Evolutionary conservation across 176 grass and related monocot genomes (phyloP), one percentile per base, ranked within the genome.

Genomic region (Melocanna baccifera): DNA sequence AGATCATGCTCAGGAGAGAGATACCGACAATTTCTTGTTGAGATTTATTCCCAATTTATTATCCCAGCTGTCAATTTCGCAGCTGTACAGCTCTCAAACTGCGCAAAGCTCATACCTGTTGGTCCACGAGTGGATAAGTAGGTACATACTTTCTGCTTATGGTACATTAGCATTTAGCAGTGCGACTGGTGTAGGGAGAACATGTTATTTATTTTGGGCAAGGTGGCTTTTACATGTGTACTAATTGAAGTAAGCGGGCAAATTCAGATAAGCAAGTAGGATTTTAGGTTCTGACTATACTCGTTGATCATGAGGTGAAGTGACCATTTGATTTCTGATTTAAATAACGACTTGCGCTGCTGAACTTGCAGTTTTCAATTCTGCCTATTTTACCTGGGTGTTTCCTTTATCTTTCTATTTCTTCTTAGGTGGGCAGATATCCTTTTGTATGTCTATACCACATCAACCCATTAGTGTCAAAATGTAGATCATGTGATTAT

Each of bases 41-140:
- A 63, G 26, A 59, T 64, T 76, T 34, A 71, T 65, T 12, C 34
- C 64, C 41, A 43, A 19, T 71, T 81, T 85, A 3, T 86, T 77
- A 9, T 28, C 16, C 15, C 30, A 32, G 11, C 19, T 80, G 23
- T 75, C 84, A 43, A 42, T 30, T 53, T 64, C 30, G n/a, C 23
- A 64, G 41, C 12, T 48, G 1, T 4, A 6, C 13, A 26, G 3
- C 57, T 74, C 87, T 77, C 69, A 29, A 67, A 30, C n/a, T 23
- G 28, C 47, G 23, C 42, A 10, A 37, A 62, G 62, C 25, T 14
- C 6, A 61, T 10, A 41, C 62, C 3, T 51, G 58, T 13, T 22
- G 32, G 23, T 3, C n/a, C 72, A 67, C 0, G 16, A 42, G 46
- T 66, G 45, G 43, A 50, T 75, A 75, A 28, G 20, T 75, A 52